Conservation (phyloP, 306 rosid genomes). For the Dryas drummondii region DNA sequence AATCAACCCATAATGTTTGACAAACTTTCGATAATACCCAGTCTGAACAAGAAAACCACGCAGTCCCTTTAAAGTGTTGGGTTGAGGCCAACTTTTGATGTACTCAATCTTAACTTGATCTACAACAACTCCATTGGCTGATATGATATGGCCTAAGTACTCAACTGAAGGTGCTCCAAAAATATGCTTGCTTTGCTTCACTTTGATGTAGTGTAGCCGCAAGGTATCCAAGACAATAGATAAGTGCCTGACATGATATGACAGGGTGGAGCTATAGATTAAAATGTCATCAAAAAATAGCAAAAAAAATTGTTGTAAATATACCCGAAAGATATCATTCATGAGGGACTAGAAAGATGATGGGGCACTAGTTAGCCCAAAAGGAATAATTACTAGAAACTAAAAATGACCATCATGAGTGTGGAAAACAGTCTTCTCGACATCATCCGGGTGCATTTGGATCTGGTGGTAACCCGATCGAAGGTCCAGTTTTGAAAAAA, state of each 20-base stretch:
- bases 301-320: background rate
- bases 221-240: accelerated
- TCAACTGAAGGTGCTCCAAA: background rate
- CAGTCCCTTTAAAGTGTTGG: background rate
- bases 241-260: accelerated
- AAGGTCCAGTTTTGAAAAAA: background rate
- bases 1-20: background rate
- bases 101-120: background rate
- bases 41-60: background rate
- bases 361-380: background rate
- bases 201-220: accelerated
- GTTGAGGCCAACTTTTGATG: background rate
- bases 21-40: background rate
- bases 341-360: background rate
- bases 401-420: background rate
- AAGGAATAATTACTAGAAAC: background rate
- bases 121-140: background rate
- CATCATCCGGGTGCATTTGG: accelerated
- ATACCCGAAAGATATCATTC: background rate
- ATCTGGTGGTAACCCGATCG: background rate
- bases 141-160: background rate
- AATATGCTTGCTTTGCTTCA: background rate
- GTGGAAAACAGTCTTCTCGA: background rate
- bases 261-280: accelerated
- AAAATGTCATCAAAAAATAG: background rate